Base-by-base conservation (phyloP, 345 rosid species). In the Alliaria petiolata region DNA sequence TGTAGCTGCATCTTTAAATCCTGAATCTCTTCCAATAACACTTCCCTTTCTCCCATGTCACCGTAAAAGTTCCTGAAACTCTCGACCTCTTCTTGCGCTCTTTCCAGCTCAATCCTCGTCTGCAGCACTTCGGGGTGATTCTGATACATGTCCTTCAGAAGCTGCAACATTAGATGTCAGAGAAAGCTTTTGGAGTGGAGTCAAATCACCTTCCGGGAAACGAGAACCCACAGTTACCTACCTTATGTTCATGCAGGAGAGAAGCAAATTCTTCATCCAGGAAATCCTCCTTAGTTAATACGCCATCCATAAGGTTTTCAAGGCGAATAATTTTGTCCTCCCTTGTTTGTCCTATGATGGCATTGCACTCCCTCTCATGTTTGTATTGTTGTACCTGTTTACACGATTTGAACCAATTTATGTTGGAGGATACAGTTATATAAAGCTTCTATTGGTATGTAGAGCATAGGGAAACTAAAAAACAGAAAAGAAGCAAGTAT, bases 301-400 rank as follows among this genome's bases (percentile, higher is more conserved):
- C 87, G 76, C 98, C 96, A 75, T 87, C 96, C 92, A 92, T 84
- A 17, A 92, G 93, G 81, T 90, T 70, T 80, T 87, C 96, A 36
- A 92, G 89, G 33, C 89, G 90, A 68, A 83, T 65, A 77, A 92
- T 89, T 78, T 87, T 92, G 49, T 89, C 95, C 73, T 92, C 96
- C 81, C 83, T 86, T 62, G 89, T 89, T 81, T 87, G 88, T 54
- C 82, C 86, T 67, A 92, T 87, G 61, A 89, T 74, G 47, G 92
- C 85, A 77, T 85, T 89, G 82, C 96, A 92, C 70, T 92, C 98
- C 62, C 98, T 82, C 77, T 89, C 98, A 72, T 92, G 98, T 83
- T 87, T 89, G 84, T 87, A 89, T 66, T 87, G 98, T 71, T 89
- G 93, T 43, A 89, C 92, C 96, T 92, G 81, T 38, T n/a, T 80